A percentile compares a stretch with the other conserved stretches of the same genome.
These are phyloP conservation scores for Arachnopeziza araneosa DNA, from an alignment of 2,329 filamentous ascomycete species.

Conservation along the genomic window DNA sequence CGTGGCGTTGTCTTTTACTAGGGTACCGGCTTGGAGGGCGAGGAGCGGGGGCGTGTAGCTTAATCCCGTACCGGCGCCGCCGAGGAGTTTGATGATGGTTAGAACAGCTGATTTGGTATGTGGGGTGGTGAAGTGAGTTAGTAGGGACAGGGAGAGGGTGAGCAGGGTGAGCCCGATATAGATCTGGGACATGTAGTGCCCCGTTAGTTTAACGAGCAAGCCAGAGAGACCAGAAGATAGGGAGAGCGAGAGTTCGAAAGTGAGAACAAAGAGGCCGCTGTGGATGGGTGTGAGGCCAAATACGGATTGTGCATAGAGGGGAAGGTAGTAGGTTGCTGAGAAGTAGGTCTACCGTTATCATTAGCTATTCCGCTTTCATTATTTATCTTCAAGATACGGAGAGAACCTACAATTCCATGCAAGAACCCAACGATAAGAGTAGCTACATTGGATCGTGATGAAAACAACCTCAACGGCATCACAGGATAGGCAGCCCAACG, in stretches of 20 bases:
- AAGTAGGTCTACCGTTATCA: conserved; percentile 31
- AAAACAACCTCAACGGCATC: conserved; percentile 69
- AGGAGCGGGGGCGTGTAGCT: conserved; percentile 53
- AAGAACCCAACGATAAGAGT: conserved; percentile 62
- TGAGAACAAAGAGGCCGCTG: conserved; percentile 62
- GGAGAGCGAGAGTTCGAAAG: background rate
- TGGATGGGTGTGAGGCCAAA: conserved; percentile 62
- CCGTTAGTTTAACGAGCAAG: conserved; percentile 53
- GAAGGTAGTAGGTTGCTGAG: conserved; percentile 38
- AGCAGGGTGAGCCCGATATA: conserved; percentile 50
- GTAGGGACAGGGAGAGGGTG: conserved; percentile 57
- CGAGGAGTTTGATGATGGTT: conserved; percentile 54
- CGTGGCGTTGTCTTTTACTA: conserved; percentile 34
- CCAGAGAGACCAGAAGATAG: conserved; percentile 41
- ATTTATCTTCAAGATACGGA: background rate
- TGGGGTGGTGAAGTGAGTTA: conserved; percentile 51
- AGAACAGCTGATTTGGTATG: conserved; percentile 47
- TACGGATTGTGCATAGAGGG: conserved; percentile 76
- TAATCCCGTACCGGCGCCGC: conserved; percentile 56
- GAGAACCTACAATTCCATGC: conserved; percentile 51
- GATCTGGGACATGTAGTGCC: conserved; percentile 56
- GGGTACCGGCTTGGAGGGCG: conserved; percentile 47
- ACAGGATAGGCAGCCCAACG: conserved; percentile 68
- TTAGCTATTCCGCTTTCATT: background rate
- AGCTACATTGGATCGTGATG: conserved; percentile 57